These are phyloP conservation scores for Vigna nakashimae DNA, from an alignment of 306 rosid species.

Conservation along the genomic window DNA sequence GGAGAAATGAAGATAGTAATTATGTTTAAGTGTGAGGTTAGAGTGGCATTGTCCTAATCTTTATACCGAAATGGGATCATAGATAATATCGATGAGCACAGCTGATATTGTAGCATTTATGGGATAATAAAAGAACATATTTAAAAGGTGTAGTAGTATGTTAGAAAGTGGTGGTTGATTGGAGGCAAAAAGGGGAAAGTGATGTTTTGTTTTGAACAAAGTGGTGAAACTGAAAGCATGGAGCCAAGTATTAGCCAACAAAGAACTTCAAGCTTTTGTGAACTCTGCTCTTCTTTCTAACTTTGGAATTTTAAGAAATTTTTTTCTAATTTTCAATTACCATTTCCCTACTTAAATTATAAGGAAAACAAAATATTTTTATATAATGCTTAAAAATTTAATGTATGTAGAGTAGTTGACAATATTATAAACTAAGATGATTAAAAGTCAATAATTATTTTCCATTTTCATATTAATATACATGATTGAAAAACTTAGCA, in stretches of 20 bases:
- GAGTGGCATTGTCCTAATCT: background rate
- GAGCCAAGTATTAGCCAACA: constrained; percentile 19
- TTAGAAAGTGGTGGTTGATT: constrained; percentile 1
- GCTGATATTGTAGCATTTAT: constrained; percentile 27
- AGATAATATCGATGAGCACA: constrained; percentile 12
- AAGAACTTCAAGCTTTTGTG: too few species aligned
- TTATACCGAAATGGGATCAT: background rate
- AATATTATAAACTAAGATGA: too few species aligned
- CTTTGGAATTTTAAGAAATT: background rate
- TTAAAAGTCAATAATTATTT: too few species aligned
- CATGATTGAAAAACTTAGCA: too few species aligned
- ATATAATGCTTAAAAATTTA: background rate
- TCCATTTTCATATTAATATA: too few species aligned
- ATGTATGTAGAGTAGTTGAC: too few species aligned
- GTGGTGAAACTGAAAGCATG: background rate
- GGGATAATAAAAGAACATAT: constrained; percentile 16
- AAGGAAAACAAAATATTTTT: too few species aligned
- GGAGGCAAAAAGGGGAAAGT: constrained; percentile 9
- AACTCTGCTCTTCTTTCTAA: too few species aligned
- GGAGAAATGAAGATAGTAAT: background rate
- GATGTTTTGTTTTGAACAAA: constrained; percentile 24
- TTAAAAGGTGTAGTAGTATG: background rate
- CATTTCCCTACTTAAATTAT: too few species aligned
- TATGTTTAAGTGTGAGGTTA: background rate
- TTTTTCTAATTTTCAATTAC: background rate